phyloP scores from a whole-genome alignment of 768 basidiomycete genomes.

The Amanita muscaria region DNA sequence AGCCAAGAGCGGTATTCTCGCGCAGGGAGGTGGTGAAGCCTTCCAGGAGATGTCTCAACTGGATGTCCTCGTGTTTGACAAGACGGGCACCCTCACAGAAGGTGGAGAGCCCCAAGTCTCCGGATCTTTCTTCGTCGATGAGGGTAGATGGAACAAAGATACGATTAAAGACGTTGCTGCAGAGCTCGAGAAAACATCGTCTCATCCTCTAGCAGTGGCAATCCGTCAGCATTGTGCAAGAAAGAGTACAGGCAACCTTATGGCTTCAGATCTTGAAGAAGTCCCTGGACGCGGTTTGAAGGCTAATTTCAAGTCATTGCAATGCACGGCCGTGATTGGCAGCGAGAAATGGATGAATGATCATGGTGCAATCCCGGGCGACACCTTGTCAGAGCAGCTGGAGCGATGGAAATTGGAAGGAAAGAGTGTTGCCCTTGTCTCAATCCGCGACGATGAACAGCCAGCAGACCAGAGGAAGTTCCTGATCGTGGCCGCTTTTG shows the following conservation, averaged over 20 bases:
- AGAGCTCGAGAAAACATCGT: constrained; percentile 46
- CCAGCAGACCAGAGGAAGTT: constrained; percentile 4
- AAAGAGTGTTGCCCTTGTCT: constrained; percentile 64
- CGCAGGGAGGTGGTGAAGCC: constrained; percentile 81
- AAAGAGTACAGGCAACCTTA: constrained; percentile 3
- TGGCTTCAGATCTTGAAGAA: constrained; percentile 38
- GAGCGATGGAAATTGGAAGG: constrained; percentile 52
- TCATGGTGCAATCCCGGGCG: constrained; percentile 30
- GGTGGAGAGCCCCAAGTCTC: constrained; percentile 58
- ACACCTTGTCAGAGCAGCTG: constrained; percentile 22
- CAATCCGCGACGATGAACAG: constrained; percentile 25
- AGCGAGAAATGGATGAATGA: constrained; percentile 60
- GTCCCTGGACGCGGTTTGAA: constrained; percentile 57
- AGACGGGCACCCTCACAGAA: constrained; percentile 77
- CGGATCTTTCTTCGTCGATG: constrained; percentile 25
- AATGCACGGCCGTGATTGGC: constrained; percentile 50
- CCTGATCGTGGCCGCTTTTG: constrained; percentile 41
- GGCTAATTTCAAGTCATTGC: constrained; percentile 32
- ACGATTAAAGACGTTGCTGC: constrained; percentile 43
- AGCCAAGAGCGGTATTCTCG: constrained; percentile 72
- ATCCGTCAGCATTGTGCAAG: constrained; percentile 39
- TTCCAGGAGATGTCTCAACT: constrained; percentile 76
- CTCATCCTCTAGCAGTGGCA: constrained; percentile 60
- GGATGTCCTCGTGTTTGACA: constrained; percentile 73
- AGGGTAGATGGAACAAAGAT: constrained; percentile 24